A percentile compares a stretch with the other conserved stretches of the same genome.
phyloP scores from a whole-genome alignment of 768 basidiomycete species.

The Boletellus ananas region DNA sequence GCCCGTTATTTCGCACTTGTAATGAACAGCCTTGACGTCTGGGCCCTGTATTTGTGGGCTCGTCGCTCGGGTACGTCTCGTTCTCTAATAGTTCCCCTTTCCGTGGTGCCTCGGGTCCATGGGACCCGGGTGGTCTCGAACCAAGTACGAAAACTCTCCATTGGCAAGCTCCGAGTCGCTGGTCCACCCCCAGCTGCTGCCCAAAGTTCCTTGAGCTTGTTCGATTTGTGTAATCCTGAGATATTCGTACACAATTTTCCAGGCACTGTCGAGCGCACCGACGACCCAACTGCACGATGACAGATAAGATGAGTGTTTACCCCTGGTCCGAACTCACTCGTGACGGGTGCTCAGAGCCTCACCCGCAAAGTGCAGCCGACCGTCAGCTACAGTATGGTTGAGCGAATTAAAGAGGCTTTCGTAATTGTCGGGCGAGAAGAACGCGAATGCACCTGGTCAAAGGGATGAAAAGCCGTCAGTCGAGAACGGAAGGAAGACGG shows the following conservation, averaged over 20 bases:
- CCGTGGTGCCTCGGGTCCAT: too few relatives aligned
- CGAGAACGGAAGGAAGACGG: neutral
- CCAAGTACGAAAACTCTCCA: too few relatives aligned
- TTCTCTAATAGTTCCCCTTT: too few relatives aligned
- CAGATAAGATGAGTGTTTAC: constrained; percentile 22
- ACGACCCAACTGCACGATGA: constrained; percentile 35
- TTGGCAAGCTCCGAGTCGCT: neutral
- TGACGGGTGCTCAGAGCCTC: constrained; percentile 17
- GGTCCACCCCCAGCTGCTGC: constrained; percentile 30
- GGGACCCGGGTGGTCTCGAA: too few relatives aligned
- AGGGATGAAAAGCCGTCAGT: neutral
- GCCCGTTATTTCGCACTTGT: too few relatives aligned
- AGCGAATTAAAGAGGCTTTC: constrained; percentile 29
- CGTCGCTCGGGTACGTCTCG: too few relatives aligned
- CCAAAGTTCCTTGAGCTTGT: constrained; percentile 29
- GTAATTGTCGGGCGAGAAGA: constrained; percentile 41
- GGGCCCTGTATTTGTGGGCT: too few relatives aligned
- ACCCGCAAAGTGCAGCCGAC: constrained; percentile 16
- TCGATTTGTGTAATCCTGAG: constrained; percentile 11
- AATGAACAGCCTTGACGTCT: too few relatives aligned
- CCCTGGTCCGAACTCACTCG: neutral
- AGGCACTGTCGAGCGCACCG: constrained; percentile 38
- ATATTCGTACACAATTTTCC: constrained; percentile 32
- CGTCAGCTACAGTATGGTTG: constrained; percentile 27
- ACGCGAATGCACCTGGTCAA: constrained; percentile 36